Evolutionary conservation across 129 eudicot genomes (phyloP).

Genomic region (Flaveria trinervia): DNA sequence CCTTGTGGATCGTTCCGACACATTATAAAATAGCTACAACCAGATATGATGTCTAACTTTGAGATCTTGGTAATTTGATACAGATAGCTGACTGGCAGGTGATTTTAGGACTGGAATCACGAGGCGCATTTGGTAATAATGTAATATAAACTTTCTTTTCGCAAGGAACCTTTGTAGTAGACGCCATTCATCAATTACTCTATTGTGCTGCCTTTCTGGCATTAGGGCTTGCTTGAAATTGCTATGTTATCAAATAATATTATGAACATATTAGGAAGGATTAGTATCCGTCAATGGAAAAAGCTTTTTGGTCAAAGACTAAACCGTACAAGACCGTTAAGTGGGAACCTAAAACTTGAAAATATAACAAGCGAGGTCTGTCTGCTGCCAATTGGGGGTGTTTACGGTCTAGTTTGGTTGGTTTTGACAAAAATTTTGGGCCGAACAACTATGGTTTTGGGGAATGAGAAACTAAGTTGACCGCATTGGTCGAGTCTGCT

Average conservation of each 20-base stretch:
- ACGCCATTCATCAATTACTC: not conserved
- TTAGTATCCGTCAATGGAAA: not conserved
- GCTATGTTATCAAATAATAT: not conserved
- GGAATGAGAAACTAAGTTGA: too few relatives aligned
- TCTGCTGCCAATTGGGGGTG: too few relatives aligned
- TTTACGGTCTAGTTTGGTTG: too few relatives aligned
- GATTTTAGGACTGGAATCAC: not conserved
- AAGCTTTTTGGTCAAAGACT: not conserved
- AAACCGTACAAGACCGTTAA: not conserved
- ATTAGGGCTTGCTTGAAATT: not conserved
- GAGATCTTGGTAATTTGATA: not conserved
- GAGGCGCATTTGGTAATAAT: not conserved
- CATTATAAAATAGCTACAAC: not conserved
- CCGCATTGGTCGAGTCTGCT: too few relatives aligned
- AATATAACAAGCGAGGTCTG: too few relatives aligned
- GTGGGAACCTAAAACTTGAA: not conserved
- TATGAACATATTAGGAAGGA: not conserved
- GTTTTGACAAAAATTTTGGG: not conserved
- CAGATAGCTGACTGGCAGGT: conserved; percentile 4
- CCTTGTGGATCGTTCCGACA: not conserved
- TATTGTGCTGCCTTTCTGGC: not conserved
- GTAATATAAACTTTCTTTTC: not conserved
- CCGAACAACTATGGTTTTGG: not conserved
- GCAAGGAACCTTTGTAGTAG: not conserved
- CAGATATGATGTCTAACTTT: conserved; percentile 5